Percentiles rank a stretch among this genome's conserved stretches.
Evolutionary conservation across 2,329 filamentous ascomycete species (phyloP).

Genomic region (Penicillium sp.): DNA sequence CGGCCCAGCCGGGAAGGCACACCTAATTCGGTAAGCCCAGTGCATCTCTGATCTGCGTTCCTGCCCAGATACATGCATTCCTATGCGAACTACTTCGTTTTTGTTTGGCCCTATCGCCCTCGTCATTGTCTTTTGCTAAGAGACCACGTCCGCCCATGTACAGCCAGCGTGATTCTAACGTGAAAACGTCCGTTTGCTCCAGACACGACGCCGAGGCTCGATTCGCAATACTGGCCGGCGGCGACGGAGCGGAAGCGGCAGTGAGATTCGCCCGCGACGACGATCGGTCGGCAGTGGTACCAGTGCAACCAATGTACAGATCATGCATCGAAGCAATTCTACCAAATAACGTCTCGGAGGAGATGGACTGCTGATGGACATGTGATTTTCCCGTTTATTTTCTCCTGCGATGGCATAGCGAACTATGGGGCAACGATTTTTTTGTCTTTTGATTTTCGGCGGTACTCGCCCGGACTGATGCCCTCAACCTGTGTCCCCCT

Average conservation of each 20-base stretch:
- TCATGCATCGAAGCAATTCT: constrained; percentile 46
- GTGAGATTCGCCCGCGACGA: constrained; percentile 44
- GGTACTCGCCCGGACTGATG: constrained; percentile 22
- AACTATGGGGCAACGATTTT: constrained; percentile 38
- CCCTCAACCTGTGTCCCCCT: constrained; percentile 21
- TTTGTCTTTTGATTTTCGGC: constrained; percentile 29
- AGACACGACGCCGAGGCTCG: constrained; percentile 48
- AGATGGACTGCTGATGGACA: constrained; percentile 21
- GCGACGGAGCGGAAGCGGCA: constrained; percentile 44
- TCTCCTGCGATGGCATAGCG: constrained; percentile 40
- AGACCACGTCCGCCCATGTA: constrained; percentile 34
- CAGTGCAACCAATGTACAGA: constrained; percentile 34
- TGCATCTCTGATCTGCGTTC: constrained; percentile 30
- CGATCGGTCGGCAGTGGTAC: constrained; percentile 40
- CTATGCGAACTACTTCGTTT: constrained; percentile 21
- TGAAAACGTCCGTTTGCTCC: constrained; percentile 45
- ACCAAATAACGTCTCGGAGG: constrained; percentile 36
- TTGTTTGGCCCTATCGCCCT: constrained; percentile 17
- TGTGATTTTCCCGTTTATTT: constrained; percentile 27
- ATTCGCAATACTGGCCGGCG: constrained; percentile 40
- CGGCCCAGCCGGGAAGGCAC: constrained; percentile 45
- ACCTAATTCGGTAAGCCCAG: constrained; percentile 48
- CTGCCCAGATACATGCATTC: constrained; percentile 26
- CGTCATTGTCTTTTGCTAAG: constrained; percentile 44
- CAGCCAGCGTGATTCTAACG: constrained; percentile 51